Percentiles rank a stretch among this genome's conserved stretches.
phyloP scores from a whole-genome alignment of 164 flowering plant genomes.

The Vitis cinerea region DNA sequence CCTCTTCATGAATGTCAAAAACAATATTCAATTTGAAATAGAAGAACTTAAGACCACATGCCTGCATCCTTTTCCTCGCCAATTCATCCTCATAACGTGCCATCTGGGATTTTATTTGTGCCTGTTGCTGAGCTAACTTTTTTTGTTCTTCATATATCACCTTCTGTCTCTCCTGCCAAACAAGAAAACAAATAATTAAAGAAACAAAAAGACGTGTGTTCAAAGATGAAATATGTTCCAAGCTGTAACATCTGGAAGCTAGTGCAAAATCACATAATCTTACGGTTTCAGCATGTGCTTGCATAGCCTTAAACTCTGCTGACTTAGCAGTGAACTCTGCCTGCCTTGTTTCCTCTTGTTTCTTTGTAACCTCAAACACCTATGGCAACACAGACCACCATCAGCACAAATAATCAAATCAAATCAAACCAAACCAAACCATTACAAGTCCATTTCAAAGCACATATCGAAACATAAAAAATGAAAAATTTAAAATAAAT shows the following conservation, averaged over 20 bases:
- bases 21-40: not conserved
- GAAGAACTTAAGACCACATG: slow-evolving; percentile 16
- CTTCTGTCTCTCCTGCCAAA: slow-evolving; percentile 73
- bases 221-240: not conserved
- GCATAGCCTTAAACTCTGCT: slow-evolving; percentile 66
- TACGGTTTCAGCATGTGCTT: slow-evolving; percentile 76
- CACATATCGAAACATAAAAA: too few relatives aligned
- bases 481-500: too few relatives aligned
- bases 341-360: slow-evolving; percentile 84
- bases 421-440: not conserved
- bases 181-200: slow-evolving; percentile 6
- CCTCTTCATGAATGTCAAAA: not conserved
- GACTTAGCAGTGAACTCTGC: slow-evolving; percentile 45
- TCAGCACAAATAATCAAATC: not conserved
- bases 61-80: slow-evolving; percentile 95
- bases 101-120: slow-evolving; percentile 84
- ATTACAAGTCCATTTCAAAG: not conserved
- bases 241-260: not conserved
- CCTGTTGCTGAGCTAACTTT: slow-evolving; percentile 73
- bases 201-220: not conserved
- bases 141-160: slow-evolving; percentile 79
- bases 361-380: slow-evolving; percentile 72
- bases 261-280: slow-evolving; percentile 12
- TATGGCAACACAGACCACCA: slow-evolving; percentile 17
- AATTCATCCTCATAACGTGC: slow-evolving; percentile 89